These are phyloP conservation scores for Aspergillus amoenus DNA, from an alignment of 2,329 filamentous ascomycete genomes.

Conservation along the genomic window DNA sequence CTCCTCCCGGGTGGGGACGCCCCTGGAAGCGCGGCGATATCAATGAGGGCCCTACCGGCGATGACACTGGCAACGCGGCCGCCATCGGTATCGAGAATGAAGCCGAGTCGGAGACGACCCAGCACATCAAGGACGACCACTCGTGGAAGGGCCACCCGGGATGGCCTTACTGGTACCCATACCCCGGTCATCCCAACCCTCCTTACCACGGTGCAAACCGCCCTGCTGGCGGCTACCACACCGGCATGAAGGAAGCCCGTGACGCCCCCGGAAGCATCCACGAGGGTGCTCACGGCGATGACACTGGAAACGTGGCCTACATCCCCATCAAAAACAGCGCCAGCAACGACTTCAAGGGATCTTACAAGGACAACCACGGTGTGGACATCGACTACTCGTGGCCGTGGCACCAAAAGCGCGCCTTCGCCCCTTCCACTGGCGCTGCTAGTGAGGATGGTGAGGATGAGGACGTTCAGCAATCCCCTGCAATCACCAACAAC, in stretches of 20 bases:
- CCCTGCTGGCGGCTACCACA: no score
- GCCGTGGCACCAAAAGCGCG: no score
- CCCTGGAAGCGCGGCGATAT: neutral
- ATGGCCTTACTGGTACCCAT: no score
- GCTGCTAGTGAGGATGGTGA: no score
- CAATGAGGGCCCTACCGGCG: slow-evolving; percentile 15
- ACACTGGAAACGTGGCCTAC: slow-evolving; percentile 13
- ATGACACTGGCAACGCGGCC: slow-evolving; percentile 17
- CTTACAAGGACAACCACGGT: neutral
- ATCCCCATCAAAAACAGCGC: neutral
- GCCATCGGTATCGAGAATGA: slow-evolving; percentile 9
- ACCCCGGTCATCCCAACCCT: no score
- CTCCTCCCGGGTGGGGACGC: no score
- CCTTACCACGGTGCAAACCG: no score
- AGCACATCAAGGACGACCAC: slow-evolving; percentile 6
- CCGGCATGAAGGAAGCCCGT: no score
- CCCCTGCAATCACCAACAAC: no score
- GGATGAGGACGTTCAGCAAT: no score
- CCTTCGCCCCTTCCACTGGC: no score
- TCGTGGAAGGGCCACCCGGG: neutral
- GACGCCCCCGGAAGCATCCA: neutral
- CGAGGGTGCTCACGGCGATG: slow-evolving; percentile 19
- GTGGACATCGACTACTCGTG: neutral
- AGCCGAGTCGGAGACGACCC: neutral
- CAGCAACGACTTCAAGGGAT: neutral